phyloP scores from a whole-genome alignment of 176 grass and related monocot species.

The Rhipidocladum racemiflorum region DNA sequence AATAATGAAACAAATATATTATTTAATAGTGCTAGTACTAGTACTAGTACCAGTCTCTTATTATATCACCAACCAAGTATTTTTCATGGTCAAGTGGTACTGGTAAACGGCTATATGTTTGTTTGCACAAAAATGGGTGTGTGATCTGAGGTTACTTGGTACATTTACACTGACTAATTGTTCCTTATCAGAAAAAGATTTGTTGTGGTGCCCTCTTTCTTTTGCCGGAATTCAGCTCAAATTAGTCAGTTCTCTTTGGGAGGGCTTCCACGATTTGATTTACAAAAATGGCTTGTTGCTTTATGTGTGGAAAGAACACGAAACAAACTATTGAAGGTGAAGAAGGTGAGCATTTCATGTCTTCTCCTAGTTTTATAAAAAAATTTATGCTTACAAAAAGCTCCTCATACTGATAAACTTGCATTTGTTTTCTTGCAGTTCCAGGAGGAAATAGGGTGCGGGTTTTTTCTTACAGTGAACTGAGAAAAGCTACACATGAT shows the following conservation, averaged over 20 bases:
- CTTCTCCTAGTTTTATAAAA: background rate
- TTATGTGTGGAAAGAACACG: constrained; percentile 29
- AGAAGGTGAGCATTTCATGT: constrained; percentile 28
- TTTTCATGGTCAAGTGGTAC: constrained; percentile 17
- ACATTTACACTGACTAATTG: background rate
- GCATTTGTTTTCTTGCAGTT: constrained; percentile 29
- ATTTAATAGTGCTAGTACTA: background rate
- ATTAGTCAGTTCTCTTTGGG: background rate
- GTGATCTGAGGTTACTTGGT: background rate
- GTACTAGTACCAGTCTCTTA: background rate
- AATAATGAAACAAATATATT: constrained; percentile 4
- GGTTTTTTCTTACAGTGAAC: constrained; percentile 67
- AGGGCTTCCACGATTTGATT: background rate
- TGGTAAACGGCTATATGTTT: background rate
- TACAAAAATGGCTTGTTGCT: constrained; percentile 41
- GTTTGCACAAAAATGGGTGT: background rate
- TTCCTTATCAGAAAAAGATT: constrained; percentile 3
- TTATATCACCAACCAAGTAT: background rate
- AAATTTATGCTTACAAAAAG: background rate
- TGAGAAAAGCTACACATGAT: constrained; percentile 70
- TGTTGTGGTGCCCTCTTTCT: constrained; percentile 21
- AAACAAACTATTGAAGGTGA: constrained; percentile 36
- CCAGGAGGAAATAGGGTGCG: constrained; percentile 49
- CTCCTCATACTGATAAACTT: constrained; percentile 11
- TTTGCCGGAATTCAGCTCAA: constrained; percentile 9